Evolutionary conservation across 768 basidiomycete species (phyloP), one percentile per base, ranked within the genome.

Genomic region (Lepiota subincarnata): DNA sequence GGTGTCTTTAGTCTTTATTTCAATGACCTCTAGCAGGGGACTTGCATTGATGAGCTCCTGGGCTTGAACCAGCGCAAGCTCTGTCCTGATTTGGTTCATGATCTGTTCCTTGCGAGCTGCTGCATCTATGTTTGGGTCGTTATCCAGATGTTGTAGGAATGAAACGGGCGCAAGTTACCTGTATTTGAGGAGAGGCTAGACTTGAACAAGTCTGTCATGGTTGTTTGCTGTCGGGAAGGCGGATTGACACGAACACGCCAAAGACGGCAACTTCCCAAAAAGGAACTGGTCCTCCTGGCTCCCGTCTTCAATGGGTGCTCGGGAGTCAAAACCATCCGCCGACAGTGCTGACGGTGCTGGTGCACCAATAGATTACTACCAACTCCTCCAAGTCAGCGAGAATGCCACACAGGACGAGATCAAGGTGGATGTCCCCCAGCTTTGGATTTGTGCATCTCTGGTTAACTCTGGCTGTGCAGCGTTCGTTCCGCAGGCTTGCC

Each of bases 341-440:
- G 53, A 72, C 39, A 59, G 70, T 39, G 58, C 53, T 19, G 59
- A 58, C 20, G 31, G 52, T 6, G 59, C 57, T 36, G 31, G 57
- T 4, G 62, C 67, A 5, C 60, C 67, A 6, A 67, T 76, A 14
- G 87, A 95, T 64, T 96, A 94, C 66, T 97, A 97, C 65, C 73
- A 86, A 48, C 76, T 96, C 13, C 74, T 97, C 3, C 83, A 84
- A 39, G 79, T 97, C 1, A 82, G 85, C 36, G 92, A 95, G 62
- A 79, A 83, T 53, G 94, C 93, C 1, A 87, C 86, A 1, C 68
- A 78, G 16, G 92, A 94, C 39, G 95, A 98, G 66, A 96, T 98
- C 71, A 94, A 87, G 79, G 94, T 83, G 24, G 39, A 47, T 55
- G 39, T 41, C 49, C 42, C 26, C 31, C 24, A 26, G 28, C n/a